phyloP scores from a whole-genome alignment of 768 basidiomycete species.

The Hygrophoropsis aurantiaca region DNA sequence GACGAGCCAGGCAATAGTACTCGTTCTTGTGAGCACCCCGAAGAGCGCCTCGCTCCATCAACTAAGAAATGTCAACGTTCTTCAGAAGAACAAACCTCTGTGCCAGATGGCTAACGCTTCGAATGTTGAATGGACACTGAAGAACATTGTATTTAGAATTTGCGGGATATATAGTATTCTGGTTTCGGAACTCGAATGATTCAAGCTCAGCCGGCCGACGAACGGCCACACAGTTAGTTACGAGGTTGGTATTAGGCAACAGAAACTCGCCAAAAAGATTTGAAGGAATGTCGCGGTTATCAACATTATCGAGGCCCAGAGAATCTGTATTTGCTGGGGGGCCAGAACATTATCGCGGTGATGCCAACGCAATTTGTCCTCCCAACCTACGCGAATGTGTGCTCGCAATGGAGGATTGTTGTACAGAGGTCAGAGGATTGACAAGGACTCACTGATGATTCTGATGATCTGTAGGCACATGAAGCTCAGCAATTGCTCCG shows the following conservation, averaged over 20 bases:
- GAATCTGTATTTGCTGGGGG: constrained; percentile 75
- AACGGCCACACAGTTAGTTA: constrained; percentile 1
- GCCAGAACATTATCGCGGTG: constrained; percentile 62
- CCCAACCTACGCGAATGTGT: constrained; percentile 77
- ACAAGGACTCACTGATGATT: not conserved
- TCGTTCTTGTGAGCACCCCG: constrained; percentile 52
- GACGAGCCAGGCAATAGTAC: constrained; percentile 36
- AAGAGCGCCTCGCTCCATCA: constrained; percentile 73
- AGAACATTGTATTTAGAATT: constrained; percentile 21
- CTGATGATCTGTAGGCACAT: constrained; percentile 44
- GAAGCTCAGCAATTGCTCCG: constrained; percentile 70
- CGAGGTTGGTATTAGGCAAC: constrained; percentile 14
- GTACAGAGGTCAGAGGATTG: constrained; percentile 57
- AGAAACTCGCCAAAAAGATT: too few relatives aligned
- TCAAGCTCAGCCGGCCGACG: constrained; percentile 1
- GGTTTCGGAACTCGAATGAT: too few relatives aligned
- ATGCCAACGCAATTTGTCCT: constrained; percentile 64
- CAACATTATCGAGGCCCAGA: constrained; percentile 45
- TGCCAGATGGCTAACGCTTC: constrained; percentile 59
- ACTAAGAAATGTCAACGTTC: constrained; percentile 66
- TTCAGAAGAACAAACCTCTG: constrained; percentile 54
- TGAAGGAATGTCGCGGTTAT: constrained; percentile 50
- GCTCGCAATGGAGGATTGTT: constrained; percentile 76
- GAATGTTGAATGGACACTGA: constrained; percentile 70
- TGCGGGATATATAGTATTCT: constrained; percentile 27